These are phyloP conservation scores for Cyclotella cryptica DNA, from an alignment of 108 stramenopile species.

Conservation along the genomic window DNA sequence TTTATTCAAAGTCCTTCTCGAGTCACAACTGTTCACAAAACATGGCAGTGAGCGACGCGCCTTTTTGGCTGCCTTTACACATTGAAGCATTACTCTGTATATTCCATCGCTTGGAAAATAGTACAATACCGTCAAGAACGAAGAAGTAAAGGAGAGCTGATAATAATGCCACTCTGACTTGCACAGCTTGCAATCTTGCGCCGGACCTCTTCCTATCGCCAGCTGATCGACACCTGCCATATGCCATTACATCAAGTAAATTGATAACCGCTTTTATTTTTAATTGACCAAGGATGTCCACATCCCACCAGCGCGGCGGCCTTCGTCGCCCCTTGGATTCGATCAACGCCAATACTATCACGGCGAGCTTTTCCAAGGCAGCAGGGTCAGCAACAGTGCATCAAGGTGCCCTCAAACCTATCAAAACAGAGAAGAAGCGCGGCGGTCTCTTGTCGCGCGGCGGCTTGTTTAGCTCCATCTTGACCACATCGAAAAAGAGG, in stretches of 20 bases:
- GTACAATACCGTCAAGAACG: too few relatives aligned
- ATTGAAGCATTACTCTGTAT: too few relatives aligned
- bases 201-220: not conserved
- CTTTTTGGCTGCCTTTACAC: too few relatives aligned
- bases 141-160: too few relatives aligned
- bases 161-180: too few relatives aligned
- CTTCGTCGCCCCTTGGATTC: slow-evolving; percentile 28
- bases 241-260: not conserved
- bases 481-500: not conserved
- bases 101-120: too few relatives aligned
- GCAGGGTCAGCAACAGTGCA: slow-evolving; percentile 6
- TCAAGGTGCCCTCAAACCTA: not conserved
- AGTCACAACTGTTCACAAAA: too few relatives aligned
- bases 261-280: not conserved
- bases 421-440: not conserved
- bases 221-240: not conserved
- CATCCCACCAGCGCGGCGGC: slow-evolving; percentile 28
- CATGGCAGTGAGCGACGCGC: too few relatives aligned
- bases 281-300: slow-evolving; percentile 6
- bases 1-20: too few relatives aligned
- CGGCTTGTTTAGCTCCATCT: not conserved
- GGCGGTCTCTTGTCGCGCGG: slow-evolving; percentile 1
- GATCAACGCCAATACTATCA: slow-evolving; percentile 31
- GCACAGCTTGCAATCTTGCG: too few relatives aligned
- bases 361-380: not conserved